Conservation (phyloP, 768 basidiomycete genomes). For the Gloeostereum incarnatum region DNA sequence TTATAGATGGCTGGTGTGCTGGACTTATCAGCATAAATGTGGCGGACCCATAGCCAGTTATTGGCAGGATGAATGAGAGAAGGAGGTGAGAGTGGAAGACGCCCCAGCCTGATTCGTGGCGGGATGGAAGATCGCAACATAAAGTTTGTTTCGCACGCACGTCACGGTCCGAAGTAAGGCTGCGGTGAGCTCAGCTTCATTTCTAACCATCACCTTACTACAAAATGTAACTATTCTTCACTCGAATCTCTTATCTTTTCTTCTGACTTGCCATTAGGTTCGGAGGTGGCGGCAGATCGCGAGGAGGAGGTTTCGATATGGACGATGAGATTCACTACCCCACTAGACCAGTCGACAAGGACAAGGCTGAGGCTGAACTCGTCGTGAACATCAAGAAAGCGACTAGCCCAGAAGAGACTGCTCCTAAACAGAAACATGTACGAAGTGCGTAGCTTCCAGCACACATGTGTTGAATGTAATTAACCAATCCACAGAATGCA, state of each 20-base stretch:
- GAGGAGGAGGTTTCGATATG: slow-evolving; percentile 46
- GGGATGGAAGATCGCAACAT: no score
- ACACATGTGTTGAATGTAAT: neutral
- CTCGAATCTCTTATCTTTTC: neutral
- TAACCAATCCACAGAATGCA: slow-evolving; percentile 58
- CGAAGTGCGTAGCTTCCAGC: slow-evolving; percentile 59
- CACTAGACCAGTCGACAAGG: slow-evolving; percentile 96
- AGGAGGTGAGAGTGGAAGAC: no score
- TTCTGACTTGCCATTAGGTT: slow-evolving; percentile 4
- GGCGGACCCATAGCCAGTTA: no score
- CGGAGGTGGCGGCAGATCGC: slow-evolving; percentile 22
- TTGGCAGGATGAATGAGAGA: no score
- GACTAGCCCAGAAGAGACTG: slow-evolving; percentile 88
- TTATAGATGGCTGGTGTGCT: slow-evolving; percentile 42
- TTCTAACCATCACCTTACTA: no score
- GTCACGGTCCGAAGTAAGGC: no score
- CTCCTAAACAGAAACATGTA: slow-evolving; percentile 99
- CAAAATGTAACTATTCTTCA: no score
- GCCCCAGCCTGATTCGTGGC: no score
- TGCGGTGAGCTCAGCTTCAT: no score
- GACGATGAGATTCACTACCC: slow-evolving; percentile 90
- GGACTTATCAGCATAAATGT: slow-evolving; percentile 11
- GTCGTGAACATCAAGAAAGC: slow-evolving; percentile 97
- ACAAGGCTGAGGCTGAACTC: slow-evolving; percentile 93
- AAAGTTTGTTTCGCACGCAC: no score